Base-by-base conservation (phyloP, 345 rosid species). In the Eucalyptus marginata region DNA sequence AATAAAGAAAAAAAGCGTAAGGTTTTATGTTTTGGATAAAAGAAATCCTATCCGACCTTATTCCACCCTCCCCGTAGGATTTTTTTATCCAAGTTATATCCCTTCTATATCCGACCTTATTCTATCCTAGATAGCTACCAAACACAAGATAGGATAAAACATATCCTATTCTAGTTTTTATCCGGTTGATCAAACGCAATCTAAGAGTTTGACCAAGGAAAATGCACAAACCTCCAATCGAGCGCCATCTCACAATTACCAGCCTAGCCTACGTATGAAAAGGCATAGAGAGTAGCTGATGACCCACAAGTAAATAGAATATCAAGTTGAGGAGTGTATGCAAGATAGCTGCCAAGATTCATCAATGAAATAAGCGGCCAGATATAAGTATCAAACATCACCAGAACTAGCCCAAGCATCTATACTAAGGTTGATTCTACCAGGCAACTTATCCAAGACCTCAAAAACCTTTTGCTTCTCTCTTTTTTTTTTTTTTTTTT, bases 391-490 rank as follows among this genome's bases (percentile, higher is more conserved):
- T 89, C 93, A 88, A 68, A 89, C 91, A 91, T 92, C 94, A 64
- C 90, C 94, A 5, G 89, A 87, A 90, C 94, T 91, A 88, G 88
- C 89, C 96, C 99, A 95, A 59, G 91, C 81, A 91, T 94, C 92
- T 22, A 93, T 95, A 86, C 92, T 91, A 46, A 96, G 87, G 90
- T 96, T 93, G 86, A 95, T 93, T 93, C 96, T 96, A 7, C 97
- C 96, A 49, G 94, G 96, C 64, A 96, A 93, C 91, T 95, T 96
- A 92, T 95, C 97, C 90, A 95, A 89, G 24, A 90, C 91, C 87
- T 96, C 98, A 43, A 66, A 95, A 15, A 96, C 92, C 92, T 93
- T 95, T 52, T 94, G 95, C 87, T 93, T 95, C 92, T 96, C 94
- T 87, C 94, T 95, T 4, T 89, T 90, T 7, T 4, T 40, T 4